Evolutionary conservation across 1,284 basidiomycete species (phyloP), one percentile per base, ranked within the genome.

Genomic region (Cutaneotrichosporon spelunceum): DNA sequence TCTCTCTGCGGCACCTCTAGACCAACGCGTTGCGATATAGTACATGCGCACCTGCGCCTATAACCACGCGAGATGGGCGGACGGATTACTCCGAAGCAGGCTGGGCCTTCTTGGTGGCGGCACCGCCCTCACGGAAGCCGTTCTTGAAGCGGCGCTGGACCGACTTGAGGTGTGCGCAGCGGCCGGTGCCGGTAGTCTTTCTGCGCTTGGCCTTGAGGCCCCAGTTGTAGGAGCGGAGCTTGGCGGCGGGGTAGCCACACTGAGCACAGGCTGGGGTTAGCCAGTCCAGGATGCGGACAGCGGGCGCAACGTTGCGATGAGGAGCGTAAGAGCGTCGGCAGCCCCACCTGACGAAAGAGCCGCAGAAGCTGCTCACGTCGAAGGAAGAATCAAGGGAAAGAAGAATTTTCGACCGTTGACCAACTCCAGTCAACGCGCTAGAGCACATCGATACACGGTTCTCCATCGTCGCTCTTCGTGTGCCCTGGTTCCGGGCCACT

Each of bases 151-250:
- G 86, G 77, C 91, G 87, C 70, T 88, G 87, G 57, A 96, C 93
- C 62, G 84, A 81, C 86, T 94, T 96, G 82, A 99, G 86, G 87
- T 94, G 87, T 70, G 85, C 84, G 93, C 97, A 96, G 77, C 95
- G 87, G 70, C 95, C 95, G 72, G 95, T 94, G 72, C 95, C 95
- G 69, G 77, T 93, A 60, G 93, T 96, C 88, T 96, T 95, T 87
- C 95, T 89, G 83, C 95, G 89, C 88, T 98, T 97, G 64, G 94
- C 95, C 87, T 99, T 99, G 80, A 88, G 85, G 72, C 93, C 92
- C 95, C 95, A 99, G 83, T 98, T 90, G 83, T 88, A 98, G 74
- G 91, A 94, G 78, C 95, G 88, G 75, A 94, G 83, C 84, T 93
- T 98, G 67, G 95, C 94, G 63, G 91, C 83, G 60, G 95, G 95